phyloP scores from a whole-genome alignment of 2,329 filamentous ascomycete genomes.

The Arthrobotrys sphaeroides region DNA sequence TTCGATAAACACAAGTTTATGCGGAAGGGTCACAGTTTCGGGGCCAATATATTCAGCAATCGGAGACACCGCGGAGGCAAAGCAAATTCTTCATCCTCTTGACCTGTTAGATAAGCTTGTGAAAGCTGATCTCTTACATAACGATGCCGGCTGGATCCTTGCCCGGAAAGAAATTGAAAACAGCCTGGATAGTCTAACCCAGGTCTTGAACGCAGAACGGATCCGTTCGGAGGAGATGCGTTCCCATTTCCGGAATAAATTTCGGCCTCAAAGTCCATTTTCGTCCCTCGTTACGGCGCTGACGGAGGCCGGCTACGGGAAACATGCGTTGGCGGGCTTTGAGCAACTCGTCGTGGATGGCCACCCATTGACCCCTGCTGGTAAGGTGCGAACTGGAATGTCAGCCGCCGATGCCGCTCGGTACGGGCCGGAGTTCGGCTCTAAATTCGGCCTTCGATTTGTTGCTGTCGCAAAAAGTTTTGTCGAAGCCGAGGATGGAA shows the following conservation, averaged over 20 bases:
- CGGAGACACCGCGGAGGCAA: not conserved
- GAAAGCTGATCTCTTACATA: not conserved
- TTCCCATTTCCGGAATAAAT: not conserved
- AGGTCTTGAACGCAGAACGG: slow-evolving; percentile 11
- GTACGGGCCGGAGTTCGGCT: slow-evolving; percentile 20
- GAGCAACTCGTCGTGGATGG: slow-evolving; percentile 33
- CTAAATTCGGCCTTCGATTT: slow-evolving; percentile 17
- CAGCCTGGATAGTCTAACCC: slow-evolving; percentile 6
- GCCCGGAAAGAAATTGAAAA: slow-evolving; percentile 25
- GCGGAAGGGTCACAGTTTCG: slow-evolving; percentile 10
- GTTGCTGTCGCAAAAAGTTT: slow-evolving; percentile 15
- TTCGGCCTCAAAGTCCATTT: slow-evolving; percentile 1
- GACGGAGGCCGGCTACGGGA: slow-evolving; percentile 13
- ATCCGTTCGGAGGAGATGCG: not conserved
- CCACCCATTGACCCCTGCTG: slow-evolving; percentile 25
- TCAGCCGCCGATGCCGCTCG: slow-evolving; percentile 16
- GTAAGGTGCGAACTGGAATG: slow-evolving; percentile 28
- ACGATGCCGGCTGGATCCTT: slow-evolving; percentile 3
- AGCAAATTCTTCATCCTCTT: slow-evolving; percentile 13
- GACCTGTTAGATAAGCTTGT: slow-evolving; percentile 19
- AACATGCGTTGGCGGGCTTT: slow-evolving; percentile 31
- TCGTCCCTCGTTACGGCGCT: slow-evolving; percentile 19
- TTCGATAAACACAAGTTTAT: not conserved
- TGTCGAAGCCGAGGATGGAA: slow-evolving; percentile 23
- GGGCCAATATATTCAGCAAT: not conserved